These are phyloP conservation scores for Chaetoceros tenuissimus DNA, from an alignment of 108 stramenopile species.

Conservation along the genomic window DNA sequence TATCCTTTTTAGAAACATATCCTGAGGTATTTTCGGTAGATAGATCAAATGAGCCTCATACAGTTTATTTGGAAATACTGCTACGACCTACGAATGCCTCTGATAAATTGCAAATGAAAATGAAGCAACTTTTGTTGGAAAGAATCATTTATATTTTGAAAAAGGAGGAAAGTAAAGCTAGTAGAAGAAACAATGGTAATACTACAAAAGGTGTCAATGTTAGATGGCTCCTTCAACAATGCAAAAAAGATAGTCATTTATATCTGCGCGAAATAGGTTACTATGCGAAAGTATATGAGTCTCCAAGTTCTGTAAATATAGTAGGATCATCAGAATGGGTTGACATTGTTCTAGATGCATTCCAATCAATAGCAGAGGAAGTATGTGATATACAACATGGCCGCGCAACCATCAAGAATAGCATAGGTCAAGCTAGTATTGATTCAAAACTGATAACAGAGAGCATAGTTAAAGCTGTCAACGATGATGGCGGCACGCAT, in stretches of 20 bases:
- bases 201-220: slow-evolving; percentile 8
- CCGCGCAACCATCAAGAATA: not conserved
- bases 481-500: slow-evolving; percentile 30
- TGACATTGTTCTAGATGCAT: slow-evolving; percentile 4
- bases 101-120: not conserved
- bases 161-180: slow-evolving; percentile 14
- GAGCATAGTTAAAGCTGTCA: not conserved
- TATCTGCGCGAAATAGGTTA: slow-evolving; percentile 17
- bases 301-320: not conserved
- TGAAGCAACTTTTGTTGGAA: not conserved
- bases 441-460: not conserved
- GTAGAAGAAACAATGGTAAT: slow-evolving; percentile 8
- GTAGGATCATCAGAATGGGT: slow-evolving; percentile 6
- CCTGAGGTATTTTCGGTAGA: slow-evolving; percentile 24
- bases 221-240: slow-evolving; percentile 24
- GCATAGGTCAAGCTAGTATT: not conserved
- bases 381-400: not conserved
- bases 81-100: not conserved
- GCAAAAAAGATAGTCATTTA: slow-evolving; percentile 14
- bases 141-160: slow-evolving; percentile 20
- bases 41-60: slow-evolving; percentile 21
- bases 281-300: slow-evolving; percentile 8
- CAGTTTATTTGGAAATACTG: slow-evolving; percentile 8
- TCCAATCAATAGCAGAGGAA: slow-evolving; percentile 7
- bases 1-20: slow-evolving; percentile 25